Base-by-base conservation (phyloP, 2,329 filamentous ascomycete genomes). In the Colletotrichum sp. region DNA sequence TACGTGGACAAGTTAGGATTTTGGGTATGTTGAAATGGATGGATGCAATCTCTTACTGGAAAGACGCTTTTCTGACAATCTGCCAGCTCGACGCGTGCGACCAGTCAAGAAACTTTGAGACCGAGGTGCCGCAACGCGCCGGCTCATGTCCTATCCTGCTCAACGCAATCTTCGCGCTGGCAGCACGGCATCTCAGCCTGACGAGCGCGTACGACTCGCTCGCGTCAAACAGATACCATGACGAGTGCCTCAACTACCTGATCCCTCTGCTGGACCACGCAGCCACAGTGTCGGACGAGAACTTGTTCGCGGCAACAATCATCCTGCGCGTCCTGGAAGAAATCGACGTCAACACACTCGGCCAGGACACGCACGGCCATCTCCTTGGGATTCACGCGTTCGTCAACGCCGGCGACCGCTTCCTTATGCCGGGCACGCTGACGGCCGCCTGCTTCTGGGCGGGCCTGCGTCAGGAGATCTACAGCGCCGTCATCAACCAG, bases 391-490 rank as follows among this genome's bases (percentile, higher is more conserved):
- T 88, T 58, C 84, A 87, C 59, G 84, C 84, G 1, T 87, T 87
- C 64, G 86, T 87, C 59, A 85, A 86, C 18, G 83, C 83, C 36
- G 82, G 83, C 12, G 81, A 83, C 59, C 74, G 74, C 29, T 74
- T 67, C 33, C 64, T 81, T 81, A 64, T 80, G 63, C 83, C 81
- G 68, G 78, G 76, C 34, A 61, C 83, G 64, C 79, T 89, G 9
- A 86, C 86, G 57, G 88, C 89, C 3, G 89, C 89, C 1, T 87
- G 89, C 6, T 91, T 90, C 82, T 92, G 82, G 87, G 86, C 90
- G 27, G 90, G 89, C 1, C 82, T 92, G 24, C 85, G 90, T 18
- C 90, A 91, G 77, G 90, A 91, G 76, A 90, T 92, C 47, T 91
- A 90, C 76, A 88, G 87, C 66, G 89, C 90, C 1, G 86, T 89